Evolutionary conservation across 108 stramenopile species (phyloP).

Genomic region (Cyclotella cryptica): DNA sequence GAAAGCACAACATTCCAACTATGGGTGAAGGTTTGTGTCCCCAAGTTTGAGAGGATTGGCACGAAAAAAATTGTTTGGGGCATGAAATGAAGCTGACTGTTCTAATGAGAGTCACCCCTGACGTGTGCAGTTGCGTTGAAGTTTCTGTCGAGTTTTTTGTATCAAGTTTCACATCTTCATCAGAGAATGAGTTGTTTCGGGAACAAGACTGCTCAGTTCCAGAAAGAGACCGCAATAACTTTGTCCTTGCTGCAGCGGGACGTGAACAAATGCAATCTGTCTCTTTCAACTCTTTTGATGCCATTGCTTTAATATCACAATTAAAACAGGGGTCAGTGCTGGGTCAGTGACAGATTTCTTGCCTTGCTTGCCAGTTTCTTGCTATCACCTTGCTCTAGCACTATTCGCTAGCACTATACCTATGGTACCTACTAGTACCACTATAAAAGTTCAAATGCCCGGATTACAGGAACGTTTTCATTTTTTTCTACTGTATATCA

Average conservation of each 20-base stretch:
- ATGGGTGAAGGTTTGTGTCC: slow-evolving; percentile 48
- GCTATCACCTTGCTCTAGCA: too few relatives aligned
- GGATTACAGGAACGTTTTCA: too few relatives aligned
- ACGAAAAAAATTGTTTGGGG: slow-evolving; percentile 30
- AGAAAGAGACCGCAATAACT: background rate
- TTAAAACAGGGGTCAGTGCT: too few relatives aligned
- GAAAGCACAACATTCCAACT: slow-evolving; percentile 45
- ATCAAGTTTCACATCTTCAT: background rate
- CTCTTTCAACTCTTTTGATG: background rate
- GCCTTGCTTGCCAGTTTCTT: too few relatives aligned
- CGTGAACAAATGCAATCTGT: background rate
- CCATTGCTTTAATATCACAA: too few relatives aligned
- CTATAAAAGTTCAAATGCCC: too few relatives aligned
- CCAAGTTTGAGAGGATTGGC: slow-evolving; percentile 49
- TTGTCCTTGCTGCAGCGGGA: background rate
- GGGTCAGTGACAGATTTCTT: too few relatives aligned
- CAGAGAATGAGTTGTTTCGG: background rate
- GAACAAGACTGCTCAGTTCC: slow-evolving; percentile 3
- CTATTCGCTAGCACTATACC: too few relatives aligned
- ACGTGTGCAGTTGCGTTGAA: background rate
- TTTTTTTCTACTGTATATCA: too few relatives aligned
- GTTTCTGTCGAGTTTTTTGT: background rate
- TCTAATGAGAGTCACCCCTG: background rate
- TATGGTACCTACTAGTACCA: too few relatives aligned
- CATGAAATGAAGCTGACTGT: slow-evolving; percentile 25